Base-by-base conservation (phyloP, 75 land plant species). In the Chamaecyparis obtusa region DNA sequence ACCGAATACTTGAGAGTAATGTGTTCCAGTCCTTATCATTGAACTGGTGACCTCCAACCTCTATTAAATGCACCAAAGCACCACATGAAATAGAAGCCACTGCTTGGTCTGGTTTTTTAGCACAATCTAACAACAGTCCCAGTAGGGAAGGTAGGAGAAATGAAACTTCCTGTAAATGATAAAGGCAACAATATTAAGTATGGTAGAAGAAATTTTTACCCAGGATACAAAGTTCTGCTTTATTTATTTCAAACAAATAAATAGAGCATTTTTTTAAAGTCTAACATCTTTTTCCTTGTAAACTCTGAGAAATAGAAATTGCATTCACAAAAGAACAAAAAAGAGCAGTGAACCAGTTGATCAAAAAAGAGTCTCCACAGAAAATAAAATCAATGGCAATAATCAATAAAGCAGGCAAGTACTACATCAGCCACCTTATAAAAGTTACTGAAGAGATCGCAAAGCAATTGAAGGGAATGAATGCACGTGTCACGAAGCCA, bases 11-110 rank as follows among this genome's bases (percentile, higher is more conserved):
- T 35, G 94, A 94, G 85, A 98, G 86, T 83, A 98, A 88, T 16
- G 95, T 98, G 82, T 95, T 93, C 99, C 99, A 98, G 89, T 98
- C 99, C 88, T 84, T 86, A 57, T 93, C 93, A 89, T 93, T 92
- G 84, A 98, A 98, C 69, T 95, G 97, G 85, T 96, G 97, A 78
- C 99, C 99, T 56, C 99, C 99, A 89, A 98, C 97, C 91, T 96
- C 95, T 76, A 94, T 94, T 17, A 98, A 97, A 87, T 98, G 98
- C 71, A 97, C 97, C 78, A 98, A 89, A 55, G 99, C 99, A 89
- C 95, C 97, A 81, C 96, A 87, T 84, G 99, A 92, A 33, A 98
- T 92, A 51, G 97, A 93, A 87, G 97, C 97, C 27, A 98, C 93
- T 21, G 96, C 86, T 82, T 98, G 99, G 88, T 98, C 98, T 80